phyloP scores from a whole-genome alignment of 2,329 filamentous ascomycete genomes.

The Hysterium pulicare region DNA sequence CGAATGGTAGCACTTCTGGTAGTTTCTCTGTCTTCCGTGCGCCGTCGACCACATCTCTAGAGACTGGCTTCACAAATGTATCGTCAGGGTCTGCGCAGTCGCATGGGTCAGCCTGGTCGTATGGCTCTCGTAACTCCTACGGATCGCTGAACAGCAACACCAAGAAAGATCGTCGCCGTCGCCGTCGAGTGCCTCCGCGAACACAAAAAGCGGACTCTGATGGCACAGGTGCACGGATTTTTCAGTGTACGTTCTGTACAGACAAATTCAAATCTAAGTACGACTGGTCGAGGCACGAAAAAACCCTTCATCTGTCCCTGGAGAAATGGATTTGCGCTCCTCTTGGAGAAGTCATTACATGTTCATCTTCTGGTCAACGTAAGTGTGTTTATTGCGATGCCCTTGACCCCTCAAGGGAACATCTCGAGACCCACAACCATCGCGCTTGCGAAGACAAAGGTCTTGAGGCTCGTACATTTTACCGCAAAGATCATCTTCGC shows the following conservation, averaged over 20 bases:
- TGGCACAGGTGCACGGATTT: conserved; percentile 19
- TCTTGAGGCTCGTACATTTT: conserved; percentile 60
- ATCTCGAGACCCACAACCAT: conserved; percentile 60
- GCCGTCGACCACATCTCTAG: conserved; percentile 53
- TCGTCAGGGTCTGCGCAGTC: conserved; percentile 55
- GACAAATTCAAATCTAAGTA: conserved; percentile 41
- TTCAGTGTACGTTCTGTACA: conserved; percentile 40
- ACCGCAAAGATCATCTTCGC: conserved; percentile 60
- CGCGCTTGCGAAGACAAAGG: conserved; percentile 65
- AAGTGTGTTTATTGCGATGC: conserved; percentile 59
- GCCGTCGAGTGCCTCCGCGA: conserved; percentile 47
- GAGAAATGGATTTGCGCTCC: conserved; percentile 55
- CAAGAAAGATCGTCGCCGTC: conserved; percentile 56
- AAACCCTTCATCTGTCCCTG: conserved; percentile 36
- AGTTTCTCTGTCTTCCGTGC: conserved; percentile 51
- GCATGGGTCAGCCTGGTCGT: conserved; percentile 55
- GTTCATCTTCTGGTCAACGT: conserved; percentile 54
- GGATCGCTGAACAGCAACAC: conserved; percentile 54
- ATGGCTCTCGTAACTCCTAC: conserved; percentile 55
- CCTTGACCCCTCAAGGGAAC: conserved; percentile 52
- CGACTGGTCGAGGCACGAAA: conserved; percentile 41
- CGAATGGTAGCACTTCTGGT: conserved; percentile 47
- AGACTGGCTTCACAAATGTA: conserved; percentile 47
- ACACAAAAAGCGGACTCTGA: conserved; percentile 25
- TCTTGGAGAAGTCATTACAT: conserved; percentile 53